Percentiles rank a stretch among this genome's conserved stretches.
phyloP scores from a whole-genome alignment of 306 rosid species.

The Biancaea sappan region DNA sequence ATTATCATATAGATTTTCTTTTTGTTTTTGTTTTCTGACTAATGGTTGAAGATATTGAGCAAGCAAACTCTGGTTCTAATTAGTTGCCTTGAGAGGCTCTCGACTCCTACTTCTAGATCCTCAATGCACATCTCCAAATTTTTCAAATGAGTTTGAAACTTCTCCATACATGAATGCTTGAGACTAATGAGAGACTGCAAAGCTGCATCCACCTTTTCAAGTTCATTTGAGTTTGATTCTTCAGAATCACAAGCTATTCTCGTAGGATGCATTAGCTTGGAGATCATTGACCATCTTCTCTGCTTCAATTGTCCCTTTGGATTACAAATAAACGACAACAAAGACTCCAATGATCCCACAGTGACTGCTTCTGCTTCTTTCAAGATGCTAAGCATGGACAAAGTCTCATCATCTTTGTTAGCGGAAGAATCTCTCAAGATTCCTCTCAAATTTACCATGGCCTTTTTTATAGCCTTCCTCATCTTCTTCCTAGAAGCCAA shows the following conservation, averaged over 20 bases:
- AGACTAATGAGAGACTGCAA: neutral
- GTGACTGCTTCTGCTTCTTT: slow-evolving; percentile 30
- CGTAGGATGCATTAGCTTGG: slow-evolving; percentile 16
- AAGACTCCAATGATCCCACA: slow-evolving; percentile 25
- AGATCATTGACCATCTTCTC: slow-evolving; percentile 25
- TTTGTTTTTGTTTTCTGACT: neutral
- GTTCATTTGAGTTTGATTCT: slow-evolving; percentile 31
- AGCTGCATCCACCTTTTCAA: slow-evolving; percentile 7
- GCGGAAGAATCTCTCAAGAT: neutral
- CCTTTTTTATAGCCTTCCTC: slow-evolving; percentile 20
- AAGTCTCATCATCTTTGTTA: neutral
- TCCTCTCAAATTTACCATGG: slow-evolving; percentile 16
- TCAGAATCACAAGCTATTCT: slow-evolving; percentile 14
- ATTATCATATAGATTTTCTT: neutral
- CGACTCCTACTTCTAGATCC: slow-evolving; percentile 19
- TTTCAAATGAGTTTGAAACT: slow-evolving; percentile 3
- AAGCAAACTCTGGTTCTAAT: slow-evolving; percentile 20
- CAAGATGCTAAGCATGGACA: slow-evolving; percentile 8
- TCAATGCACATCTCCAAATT: slow-evolving; percentile 13
- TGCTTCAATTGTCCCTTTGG: slow-evolving; percentile 26
- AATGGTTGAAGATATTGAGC: slow-evolving; percentile 30
- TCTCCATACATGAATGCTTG: neutral
- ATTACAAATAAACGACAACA: slow-evolving; percentile 17
- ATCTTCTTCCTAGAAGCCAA: slow-evolving; percentile 26
- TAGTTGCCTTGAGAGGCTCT: slow-evolving; percentile 23